Evolutionary conservation across 306 rosid species (phyloP), one percentile per base, ranked within the genome.

Genomic region (Luffa acutangula): DNA sequence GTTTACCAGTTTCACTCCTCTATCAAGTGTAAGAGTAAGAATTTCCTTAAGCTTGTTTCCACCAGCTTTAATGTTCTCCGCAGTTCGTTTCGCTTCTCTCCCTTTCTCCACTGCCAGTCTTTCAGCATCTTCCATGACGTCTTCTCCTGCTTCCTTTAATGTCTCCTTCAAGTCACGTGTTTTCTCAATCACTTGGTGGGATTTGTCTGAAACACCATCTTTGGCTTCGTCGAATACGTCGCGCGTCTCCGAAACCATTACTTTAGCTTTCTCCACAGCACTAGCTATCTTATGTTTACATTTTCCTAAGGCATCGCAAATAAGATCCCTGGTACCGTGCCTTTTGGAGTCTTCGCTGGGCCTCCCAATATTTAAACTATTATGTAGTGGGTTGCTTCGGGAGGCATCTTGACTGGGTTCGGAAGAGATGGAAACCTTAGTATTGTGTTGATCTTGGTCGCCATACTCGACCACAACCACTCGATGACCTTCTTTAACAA

Each of bases 271-370:
- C 56, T 53, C 94, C 85, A 88, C 82, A 0, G 80, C 93, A 0
- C 43, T 76, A 0, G 87, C 80, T 1, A 90, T 84, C 78, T 62
- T 83, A 43, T 92, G 89, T 83, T 89, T 92, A 84, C 97, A 91
- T 78, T 82, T 89, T 1, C 93, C 95, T 6, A 81, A 89, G 1
- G 91, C 89, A 7, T 91, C 98, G 60, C 97, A 88, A 4, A 94
- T 81, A 49, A 87, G 83, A 64, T 91, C 98, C 63, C 57, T 86
- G 0, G 91, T 81, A 15, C 67, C 59, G 3, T 79, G 71, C 0
- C 34, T 64, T 36, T 25, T 78, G 2, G 72, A 20, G 3, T 71
- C 37, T 78, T 65, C 17, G 78, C 10, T 2, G 3, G 82, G 52
- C 11, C 21, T 75, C 46, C 14, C 54, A 51, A 2, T 51, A 2